phyloP scores from a whole-genome alignment of 1,139 yeast genomes.

The Trichomonascaceae sp. region DNA sequence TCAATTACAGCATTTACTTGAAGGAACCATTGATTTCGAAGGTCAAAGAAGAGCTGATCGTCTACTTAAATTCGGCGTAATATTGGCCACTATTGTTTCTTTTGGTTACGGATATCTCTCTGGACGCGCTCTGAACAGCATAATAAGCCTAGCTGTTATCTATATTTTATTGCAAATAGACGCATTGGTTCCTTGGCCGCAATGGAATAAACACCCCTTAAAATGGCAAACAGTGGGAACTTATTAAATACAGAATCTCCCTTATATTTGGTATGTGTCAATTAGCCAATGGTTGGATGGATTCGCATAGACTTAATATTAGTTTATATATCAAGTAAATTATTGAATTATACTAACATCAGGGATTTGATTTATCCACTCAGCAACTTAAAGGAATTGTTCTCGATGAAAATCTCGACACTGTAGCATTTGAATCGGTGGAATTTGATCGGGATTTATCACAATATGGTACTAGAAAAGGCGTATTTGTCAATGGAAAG shows the following conservation, averaged over 20 bases:
- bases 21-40: constrained; percentile 57
- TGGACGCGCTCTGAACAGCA: constrained; percentile 37
- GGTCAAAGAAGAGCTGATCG: constrained; percentile 47
- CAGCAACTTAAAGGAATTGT: constrained; percentile 80
- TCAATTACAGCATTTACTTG: constrained; percentile 29
- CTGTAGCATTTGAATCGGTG: constrained; percentile 53
- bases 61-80: constrained; percentile 24
- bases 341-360: background rate
- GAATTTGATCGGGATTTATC: constrained; percentile 66
- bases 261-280: background rate
- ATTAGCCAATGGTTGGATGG: background rate
- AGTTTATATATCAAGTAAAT: background rate
- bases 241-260: constrained; percentile 2
- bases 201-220: constrained; percentile 43
- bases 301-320: background rate
- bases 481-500: constrained; percentile 48
- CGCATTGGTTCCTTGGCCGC: constrained; percentile 53
- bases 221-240: constrained; percentile 32
- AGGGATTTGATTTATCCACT: constrained; percentile 81
- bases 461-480: constrained; percentile 58
- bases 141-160: constrained; percentile 36
- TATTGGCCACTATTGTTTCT: constrained; percentile 36
- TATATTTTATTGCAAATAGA: constrained; percentile 36
- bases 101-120: constrained; percentile 43
- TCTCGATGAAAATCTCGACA: constrained; percentile 48